A percentile compares a stretch with the other conserved stretches of the same genome.
phyloP scores from a whole-genome alignment of 148 eudicot species.

The Suaeda aralocaspica region DNA sequence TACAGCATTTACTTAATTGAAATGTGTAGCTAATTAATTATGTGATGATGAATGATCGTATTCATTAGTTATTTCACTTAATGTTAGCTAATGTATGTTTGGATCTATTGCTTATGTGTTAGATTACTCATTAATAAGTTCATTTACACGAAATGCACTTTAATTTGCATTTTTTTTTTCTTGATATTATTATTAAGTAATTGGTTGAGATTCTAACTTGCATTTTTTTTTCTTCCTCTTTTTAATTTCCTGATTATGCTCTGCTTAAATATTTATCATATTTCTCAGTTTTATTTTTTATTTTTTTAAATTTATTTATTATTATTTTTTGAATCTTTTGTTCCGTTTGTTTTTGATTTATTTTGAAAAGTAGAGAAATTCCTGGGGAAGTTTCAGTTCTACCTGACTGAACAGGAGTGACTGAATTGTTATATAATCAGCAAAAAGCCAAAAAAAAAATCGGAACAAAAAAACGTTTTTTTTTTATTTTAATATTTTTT shows the following conservation, averaged over 20 bases:
- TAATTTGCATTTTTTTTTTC: neutral
- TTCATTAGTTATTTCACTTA: neutral
- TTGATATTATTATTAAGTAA: neutral
- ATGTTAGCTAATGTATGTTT: neutral
- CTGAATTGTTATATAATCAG: too few relatives aligned
- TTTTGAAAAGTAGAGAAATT: too few relatives aligned
- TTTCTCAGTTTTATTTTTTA: neutral
- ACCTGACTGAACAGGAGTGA: too few relatives aligned
- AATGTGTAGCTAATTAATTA: neutral
- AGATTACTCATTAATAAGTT: neutral
- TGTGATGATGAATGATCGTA: neutral
- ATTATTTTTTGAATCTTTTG: too few relatives aligned
- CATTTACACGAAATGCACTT: neutral
- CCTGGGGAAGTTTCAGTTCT: too few relatives aligned
- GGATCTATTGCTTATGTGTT: neutral
- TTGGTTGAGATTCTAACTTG: neutral
- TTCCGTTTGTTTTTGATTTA: too few relatives aligned
- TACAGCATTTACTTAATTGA: neutral
- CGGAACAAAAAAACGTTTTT: too few relatives aligned
- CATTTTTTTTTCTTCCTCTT: neutral
- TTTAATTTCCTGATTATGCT: neutral
- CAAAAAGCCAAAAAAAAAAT: too few relatives aligned
- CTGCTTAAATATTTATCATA: neutral
- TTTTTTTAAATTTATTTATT: too few relatives aligned
- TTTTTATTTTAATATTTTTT: too few relatives aligned